Conservation (phyloP, 305 asterid species). For the Fraxinus angustifolia region DNA sequence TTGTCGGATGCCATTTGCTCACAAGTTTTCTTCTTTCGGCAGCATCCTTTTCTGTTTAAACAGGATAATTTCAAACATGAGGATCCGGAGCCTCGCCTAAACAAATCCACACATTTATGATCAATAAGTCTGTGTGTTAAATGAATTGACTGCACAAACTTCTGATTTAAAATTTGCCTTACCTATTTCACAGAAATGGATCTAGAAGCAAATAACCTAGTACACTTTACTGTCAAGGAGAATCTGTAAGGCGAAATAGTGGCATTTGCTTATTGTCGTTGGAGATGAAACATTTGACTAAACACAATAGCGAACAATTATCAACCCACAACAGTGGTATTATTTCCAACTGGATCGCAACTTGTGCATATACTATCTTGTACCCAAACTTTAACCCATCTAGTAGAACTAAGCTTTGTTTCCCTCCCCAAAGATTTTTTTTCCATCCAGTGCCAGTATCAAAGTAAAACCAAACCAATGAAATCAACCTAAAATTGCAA, state of each 20-base stretch:
- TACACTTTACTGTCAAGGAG: neutral
- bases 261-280: neutral
- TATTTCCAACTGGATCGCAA: neutral
- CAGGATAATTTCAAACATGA: slow-evolving; percentile 2
- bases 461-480: neutral
- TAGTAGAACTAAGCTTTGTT: neutral
- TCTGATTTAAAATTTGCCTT: neutral
- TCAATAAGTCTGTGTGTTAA: neutral
- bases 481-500: neutral
- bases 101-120: neutral
- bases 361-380: neutral
- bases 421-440: neutral
- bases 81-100: neutral
- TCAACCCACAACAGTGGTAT: neutral
- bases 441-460: neutral
- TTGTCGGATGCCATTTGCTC: slow-evolving; percentile 98
- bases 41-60: slow-evolving; percentile 76
- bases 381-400: neutral
- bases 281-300: neutral
- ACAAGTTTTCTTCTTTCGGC: slow-evolving; percentile 69
- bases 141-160: neutral
- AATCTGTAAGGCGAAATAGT: neutral
- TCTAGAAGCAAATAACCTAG: neutral
- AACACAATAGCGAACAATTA: neutral
- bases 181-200: neutral